These are phyloP conservation scores for Epichloe gansuensis DNA, from an alignment of 2,329 filamentous ascomycete genomes.

Conservation along the genomic window DNA sequence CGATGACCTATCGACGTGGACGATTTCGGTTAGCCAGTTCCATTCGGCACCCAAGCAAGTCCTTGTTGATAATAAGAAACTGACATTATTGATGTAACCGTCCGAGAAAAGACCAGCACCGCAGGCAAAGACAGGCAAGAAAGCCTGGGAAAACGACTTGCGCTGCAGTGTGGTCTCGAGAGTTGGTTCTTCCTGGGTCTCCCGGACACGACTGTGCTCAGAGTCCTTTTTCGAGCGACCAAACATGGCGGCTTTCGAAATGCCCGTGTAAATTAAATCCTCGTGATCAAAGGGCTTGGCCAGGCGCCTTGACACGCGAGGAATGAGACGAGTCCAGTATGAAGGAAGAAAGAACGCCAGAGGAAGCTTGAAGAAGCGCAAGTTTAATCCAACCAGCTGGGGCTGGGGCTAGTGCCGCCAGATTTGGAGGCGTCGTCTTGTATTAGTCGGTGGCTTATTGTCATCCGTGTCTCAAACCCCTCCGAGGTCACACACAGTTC, in stretches of 20 bases:
- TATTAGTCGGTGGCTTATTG: too few relatives aligned
- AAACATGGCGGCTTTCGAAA: neutral
- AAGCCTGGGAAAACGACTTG: conserved; percentile 13
- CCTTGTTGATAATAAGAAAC: conserved; percentile 1
- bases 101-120: conserved; percentile 85
- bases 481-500: too few relatives aligned
- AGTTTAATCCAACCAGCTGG: neutral
- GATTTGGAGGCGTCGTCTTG: too few relatives aligned
- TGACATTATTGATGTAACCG: conserved; percentile 80
- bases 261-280: neutral
- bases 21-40: neutral
- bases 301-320: too few relatives aligned
- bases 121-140: conserved; percentile 67
- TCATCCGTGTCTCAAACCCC: too few relatives aligned
- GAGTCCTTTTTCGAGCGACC: neutral
- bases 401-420: neutral
- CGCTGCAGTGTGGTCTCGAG: conserved; percentile 5
- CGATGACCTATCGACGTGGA: conserved; percentile 56
- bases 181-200: conserved; percentile 1
- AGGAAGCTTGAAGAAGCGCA: neutral
- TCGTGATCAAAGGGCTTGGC: neutral
- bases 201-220: neutral
- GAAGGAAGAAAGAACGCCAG: too few relatives aligned
- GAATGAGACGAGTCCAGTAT: neutral
- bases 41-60: neutral